These are phyloP conservation scores for Sporothrix protearum DNA, from an alignment of 2,329 filamentous ascomycete genomes.

Conservation along the genomic window DNA sequence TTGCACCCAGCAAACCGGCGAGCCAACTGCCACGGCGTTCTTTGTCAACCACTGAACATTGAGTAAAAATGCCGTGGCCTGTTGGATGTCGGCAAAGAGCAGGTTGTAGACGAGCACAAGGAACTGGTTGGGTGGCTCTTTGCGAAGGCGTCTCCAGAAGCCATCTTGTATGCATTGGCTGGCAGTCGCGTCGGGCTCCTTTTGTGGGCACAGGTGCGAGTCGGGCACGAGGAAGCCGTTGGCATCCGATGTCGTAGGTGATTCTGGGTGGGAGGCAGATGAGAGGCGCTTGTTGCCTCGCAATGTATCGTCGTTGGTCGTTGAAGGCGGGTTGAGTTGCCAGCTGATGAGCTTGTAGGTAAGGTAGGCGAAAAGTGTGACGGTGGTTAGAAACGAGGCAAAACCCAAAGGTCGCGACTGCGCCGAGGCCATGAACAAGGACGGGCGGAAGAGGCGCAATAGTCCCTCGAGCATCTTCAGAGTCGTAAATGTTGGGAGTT, in stretches of 20 bases:
- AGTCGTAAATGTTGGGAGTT: constrained; percentile 28
- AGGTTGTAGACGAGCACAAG: constrained; percentile 67
- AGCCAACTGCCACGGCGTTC: constrained; percentile 53
- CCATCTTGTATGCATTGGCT: constrained; percentile 9
- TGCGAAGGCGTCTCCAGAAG: constrained; percentile 31
- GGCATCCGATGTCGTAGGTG: constrained; percentile 39
- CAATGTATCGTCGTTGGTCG: constrained; percentile 12
- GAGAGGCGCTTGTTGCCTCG: background rate
- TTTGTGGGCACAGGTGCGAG: constrained; percentile 29
- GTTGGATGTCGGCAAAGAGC: constrained; percentile 64
- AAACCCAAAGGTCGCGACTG: constrained; percentile 39
- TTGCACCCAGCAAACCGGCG: constrained; percentile 57
- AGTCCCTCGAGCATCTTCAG: constrained; percentile 33
- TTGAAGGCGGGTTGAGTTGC: constrained; percentile 32
- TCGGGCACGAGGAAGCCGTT: constrained; percentile 34
- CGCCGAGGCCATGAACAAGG: constrained; percentile 38
- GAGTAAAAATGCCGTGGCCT: constrained; percentile 60
- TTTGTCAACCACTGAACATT: constrained; percentile 56
- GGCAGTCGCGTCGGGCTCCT: constrained; percentile 19
- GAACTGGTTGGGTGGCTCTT: constrained; percentile 59
- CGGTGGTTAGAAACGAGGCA: constrained; percentile 38
- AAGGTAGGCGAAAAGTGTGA: constrained; percentile 37
- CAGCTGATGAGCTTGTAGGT: constrained; percentile 38
- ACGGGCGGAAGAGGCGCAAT: constrained; percentile 38
- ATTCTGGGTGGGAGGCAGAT: constrained; percentile 33